phyloP scores from a whole-genome alignment of 176 grass and related monocot genomes.

The sorghum (Sorghum bicolor) region DNA sequence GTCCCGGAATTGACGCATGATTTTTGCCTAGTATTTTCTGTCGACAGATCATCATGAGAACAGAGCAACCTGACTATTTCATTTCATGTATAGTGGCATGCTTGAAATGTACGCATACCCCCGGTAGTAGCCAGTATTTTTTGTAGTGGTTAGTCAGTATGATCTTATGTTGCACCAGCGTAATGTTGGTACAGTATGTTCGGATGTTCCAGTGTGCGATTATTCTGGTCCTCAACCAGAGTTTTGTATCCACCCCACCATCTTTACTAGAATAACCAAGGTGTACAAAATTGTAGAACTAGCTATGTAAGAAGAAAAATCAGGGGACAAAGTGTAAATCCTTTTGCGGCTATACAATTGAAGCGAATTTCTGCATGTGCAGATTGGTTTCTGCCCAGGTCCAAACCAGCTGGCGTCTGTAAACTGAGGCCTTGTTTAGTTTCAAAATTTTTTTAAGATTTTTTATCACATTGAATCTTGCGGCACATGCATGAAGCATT shows the following conservation, averaged over 20 bases:
- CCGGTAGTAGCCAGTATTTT: neutral
- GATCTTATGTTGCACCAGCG: neutral
- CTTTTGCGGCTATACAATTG: neutral
- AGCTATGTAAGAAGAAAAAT: neutral
- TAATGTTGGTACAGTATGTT: neutral
- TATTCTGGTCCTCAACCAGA: neutral
- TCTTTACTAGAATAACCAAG: neutral
- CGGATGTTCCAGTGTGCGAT: neutral
- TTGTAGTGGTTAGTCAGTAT: neutral
- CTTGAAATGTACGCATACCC: neutral
- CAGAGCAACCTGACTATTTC: neutral
- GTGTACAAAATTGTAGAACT: neutral
- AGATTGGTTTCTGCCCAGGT: neutral
- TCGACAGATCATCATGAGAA: neutral
- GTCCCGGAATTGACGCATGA: conserved; percentile 72
- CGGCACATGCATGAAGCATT: too few species aligned
- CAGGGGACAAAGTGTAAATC: neutral
- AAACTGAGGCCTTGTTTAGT: too few species aligned
- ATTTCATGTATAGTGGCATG: neutral
- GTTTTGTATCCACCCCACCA: too few species aligned
- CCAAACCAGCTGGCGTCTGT: neutral
- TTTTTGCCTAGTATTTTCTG: neutral
- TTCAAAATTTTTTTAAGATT: too few species aligned
- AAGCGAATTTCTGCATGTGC: neutral
- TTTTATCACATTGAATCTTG: too few species aligned